A percentile compares a stretch with the other conserved stretches of the same genome.
Evolutionary conservation across 768 basidiomycete genomes (phyloP).

Genomic region (Leucogyrophana mollusca): DNA sequence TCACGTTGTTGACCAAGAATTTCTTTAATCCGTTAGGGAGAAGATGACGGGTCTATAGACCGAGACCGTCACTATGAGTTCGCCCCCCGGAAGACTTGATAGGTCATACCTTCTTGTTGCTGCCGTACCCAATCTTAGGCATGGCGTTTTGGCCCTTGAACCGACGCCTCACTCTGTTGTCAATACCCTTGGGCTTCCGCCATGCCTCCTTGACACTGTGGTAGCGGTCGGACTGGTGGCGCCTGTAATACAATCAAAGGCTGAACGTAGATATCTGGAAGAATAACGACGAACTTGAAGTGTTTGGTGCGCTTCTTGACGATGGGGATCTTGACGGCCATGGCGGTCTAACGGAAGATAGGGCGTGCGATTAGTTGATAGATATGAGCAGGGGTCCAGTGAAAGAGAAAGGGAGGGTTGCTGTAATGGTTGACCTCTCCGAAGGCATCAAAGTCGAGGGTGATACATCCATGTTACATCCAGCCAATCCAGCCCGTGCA

Average conservation of each 20-base stretch:
- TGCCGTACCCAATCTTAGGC: conserved; percentile 88
- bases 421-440: too few species aligned
- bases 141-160: conserved; percentile 96
- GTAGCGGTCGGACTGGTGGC: conserved; percentile 99
- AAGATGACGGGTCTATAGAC: conserved; percentile 79
- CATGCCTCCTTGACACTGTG: conserved; percentile 96
- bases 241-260: conserved; percentile 45
- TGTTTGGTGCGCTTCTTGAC: conserved; percentile 96
- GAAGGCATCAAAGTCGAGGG: not conserved
- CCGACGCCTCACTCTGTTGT: conserved; percentile 93
- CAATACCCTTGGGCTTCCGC: conserved; percentile 99
- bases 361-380: conserved; percentile 12
- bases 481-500: conserved; percentile 20
- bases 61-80: conserved; percentile 5
- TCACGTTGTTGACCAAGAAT: conserved; percentile 90
- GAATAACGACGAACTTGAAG: conserved; percentile 75
- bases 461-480: conserved; percentile 19
- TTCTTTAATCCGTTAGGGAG: conserved; percentile 97
- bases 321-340: conserved; percentile 61
- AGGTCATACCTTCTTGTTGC: conserved; percentile 71
- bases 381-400: conserved; percentile 1
- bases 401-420: not conserved
- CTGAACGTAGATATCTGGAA: conserved; percentile 5
- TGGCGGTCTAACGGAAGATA: conserved; percentile 30
- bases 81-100: not conserved